Conservation (phyloP, 2,329 filamentous ascomycete species). For the Fusarium subglutinans region DNA sequence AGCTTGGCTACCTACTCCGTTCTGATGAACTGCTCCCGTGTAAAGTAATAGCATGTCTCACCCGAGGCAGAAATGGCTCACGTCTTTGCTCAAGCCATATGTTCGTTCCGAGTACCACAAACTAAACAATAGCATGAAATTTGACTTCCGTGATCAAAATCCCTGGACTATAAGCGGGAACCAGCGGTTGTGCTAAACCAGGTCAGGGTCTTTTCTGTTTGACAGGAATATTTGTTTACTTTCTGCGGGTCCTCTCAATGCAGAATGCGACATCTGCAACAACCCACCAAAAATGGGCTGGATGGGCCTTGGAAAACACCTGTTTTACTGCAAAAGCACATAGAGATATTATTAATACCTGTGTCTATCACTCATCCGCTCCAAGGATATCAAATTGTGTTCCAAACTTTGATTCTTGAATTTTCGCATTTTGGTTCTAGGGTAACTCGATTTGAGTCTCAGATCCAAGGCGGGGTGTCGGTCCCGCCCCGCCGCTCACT, state of each 20-base stretch:
- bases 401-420: accelerated
- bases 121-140: neutral
- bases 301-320: accelerated
- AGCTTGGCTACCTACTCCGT: neutral
- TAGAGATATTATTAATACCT: accelerated
- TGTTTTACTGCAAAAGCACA: accelerated
- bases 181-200: slow-evolving; percentile 8
- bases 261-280: neutral
- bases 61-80: neutral
- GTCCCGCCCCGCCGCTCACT: slow-evolving; percentile 3
- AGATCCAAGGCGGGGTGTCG: slow-evolving; percentile 12
- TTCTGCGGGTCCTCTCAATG: neutral
- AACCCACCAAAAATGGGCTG: accelerated
- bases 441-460: neutral
- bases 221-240: slow-evolving; percentile 6
- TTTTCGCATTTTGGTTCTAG: neutral
- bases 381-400: accelerated
- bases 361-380: accelerated
- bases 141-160: neutral
- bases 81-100: neutral
- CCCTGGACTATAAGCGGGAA: neutral
- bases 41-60: neutral
- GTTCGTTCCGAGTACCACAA: neutral
- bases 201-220: slow-evolving; percentile 1
- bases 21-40: no score